Base-by-base conservation (phyloP, 352 stramenopile genomes). In the Chrysophaeum taylorii region DNA sequence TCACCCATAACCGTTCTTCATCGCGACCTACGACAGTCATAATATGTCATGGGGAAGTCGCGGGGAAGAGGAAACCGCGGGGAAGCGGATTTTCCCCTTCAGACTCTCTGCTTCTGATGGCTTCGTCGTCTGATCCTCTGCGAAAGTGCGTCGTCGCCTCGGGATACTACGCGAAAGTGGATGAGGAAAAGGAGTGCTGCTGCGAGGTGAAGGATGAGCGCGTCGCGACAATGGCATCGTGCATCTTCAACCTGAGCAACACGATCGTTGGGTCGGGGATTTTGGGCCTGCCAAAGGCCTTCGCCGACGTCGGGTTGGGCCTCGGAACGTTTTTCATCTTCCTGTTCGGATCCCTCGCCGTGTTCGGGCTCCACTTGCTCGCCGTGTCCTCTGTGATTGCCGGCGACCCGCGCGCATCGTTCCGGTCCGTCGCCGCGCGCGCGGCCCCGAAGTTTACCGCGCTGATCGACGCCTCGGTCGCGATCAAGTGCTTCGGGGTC, bases 401-500 rank as follows among this genome's bases (percentile, higher is more conserved):
- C 21, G 66, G 69, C 33, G 45, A 73, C 16, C 21, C 29, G 36
- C 27, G 5, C 25, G 71, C 75, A 23, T 75, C 57, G 9, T 83
- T 83, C 70, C 81, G 81, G 70, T 77, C 78, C 14, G 76, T 83
- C 21, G 78, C 78, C 16, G 37, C 43, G 23, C 69, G 66, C 15
- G 72, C 78, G 39, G 69, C 79, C 29, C 78, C 78, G 2, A 70
- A 64, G 15, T 81, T 75, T 37, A 76, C 78, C 18, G 61, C 75
- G 15, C 57, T 81, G 2, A 81, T 83, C 54, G 78, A 83, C 75
- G 53, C 72, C 7, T 75, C 78, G 18, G 78, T 83, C 0, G 76
- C 76, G 15, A 66, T 83, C 27, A 83, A 83, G 37, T 83, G 78
- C 53, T 83, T 83, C 70, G 78, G 78, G 37, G 76, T 81, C 52